Evolutionary conservation across 2,329 filamentous ascomycete species (phyloP).

Genomic region (Hypoxylon sp.): DNA sequence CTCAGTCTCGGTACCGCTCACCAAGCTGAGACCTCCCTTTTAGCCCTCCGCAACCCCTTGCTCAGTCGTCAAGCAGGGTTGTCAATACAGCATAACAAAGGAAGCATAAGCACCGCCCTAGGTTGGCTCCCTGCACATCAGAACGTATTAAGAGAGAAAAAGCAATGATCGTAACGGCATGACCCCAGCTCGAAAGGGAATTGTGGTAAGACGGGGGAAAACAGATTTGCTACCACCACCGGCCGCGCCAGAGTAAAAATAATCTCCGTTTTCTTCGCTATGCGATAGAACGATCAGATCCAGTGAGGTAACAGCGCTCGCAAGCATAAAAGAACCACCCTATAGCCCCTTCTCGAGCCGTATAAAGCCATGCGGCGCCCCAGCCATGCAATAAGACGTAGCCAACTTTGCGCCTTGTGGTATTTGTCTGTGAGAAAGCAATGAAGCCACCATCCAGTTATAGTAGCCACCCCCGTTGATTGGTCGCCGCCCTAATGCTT

Average conservation of each 20-base stretch:
- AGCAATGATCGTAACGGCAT: constrained; percentile 43
- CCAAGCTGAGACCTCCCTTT: constrained; percentile 19
- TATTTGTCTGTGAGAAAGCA: constrained; percentile 34
- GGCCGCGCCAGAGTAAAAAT: constrained; percentile 27
- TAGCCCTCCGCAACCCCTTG: constrained; percentile 12
- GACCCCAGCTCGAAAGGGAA: constrained; percentile 28
- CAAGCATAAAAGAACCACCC: constrained; percentile 38
- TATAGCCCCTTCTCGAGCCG: constrained; percentile 17
- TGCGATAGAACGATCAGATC: constrained; percentile 33
- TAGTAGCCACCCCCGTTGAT: constrained; percentile 13
- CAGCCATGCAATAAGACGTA: constrained; percentile 40
- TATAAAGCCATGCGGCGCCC: constrained; percentile 32
- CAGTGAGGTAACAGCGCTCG: constrained; percentile 25
- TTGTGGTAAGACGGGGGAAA: constrained; percentile 19
- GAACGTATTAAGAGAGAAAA: constrained; percentile 23
- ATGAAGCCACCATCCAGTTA: constrained; percentile 33
- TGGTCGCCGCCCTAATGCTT: constrained; percentile 22
- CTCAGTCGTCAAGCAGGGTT: constrained; percentile 22
- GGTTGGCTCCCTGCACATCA: constrained; percentile 24
- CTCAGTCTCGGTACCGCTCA: constrained; percentile 29
- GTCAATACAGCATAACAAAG: constrained; percentile 20
- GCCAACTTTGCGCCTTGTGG: constrained; percentile 32
- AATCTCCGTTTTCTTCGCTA: constrained; percentile 35
- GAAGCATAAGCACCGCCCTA: constrained; percentile 19
- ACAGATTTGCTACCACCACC: constrained; percentile 32